These are phyloP conservation scores for Aquilaria sinensis DNA, from an alignment of 345 rosid species.

Conservation along the genomic window DNA sequence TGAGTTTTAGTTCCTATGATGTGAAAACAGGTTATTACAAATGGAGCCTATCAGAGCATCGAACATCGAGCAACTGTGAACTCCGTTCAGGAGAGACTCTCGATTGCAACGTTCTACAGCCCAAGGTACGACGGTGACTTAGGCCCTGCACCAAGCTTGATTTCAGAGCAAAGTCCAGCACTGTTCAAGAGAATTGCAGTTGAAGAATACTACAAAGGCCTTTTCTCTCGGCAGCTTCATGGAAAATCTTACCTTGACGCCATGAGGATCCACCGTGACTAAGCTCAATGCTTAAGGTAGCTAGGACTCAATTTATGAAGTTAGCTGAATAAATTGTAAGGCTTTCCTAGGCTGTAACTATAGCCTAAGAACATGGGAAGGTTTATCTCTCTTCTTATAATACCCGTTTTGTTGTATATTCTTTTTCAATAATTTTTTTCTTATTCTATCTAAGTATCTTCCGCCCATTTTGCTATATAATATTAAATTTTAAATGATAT, in stretches of 20 bases:
- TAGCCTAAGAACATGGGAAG: too few relatives aligned
- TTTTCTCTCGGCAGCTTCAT: constrained; percentile 19
- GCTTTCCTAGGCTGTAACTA: too few relatives aligned
- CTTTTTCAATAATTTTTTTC: too few relatives aligned
- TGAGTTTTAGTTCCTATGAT: too few relatives aligned
- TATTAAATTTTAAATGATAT: too few relatives aligned
- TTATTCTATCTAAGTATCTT: too few relatives aligned
- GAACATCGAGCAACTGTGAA: constrained; percentile 46
- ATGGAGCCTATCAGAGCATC: constrained; percentile 37
- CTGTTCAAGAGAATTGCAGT: constrained; percentile 24
- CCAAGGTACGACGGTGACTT: constrained; percentile 23
- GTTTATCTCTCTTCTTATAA: too few relatives aligned
- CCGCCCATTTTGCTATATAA: too few relatives aligned
- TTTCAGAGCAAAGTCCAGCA: constrained; percentile 19
- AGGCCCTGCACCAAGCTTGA: constrained; percentile 41
- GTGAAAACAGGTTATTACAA: constrained; percentile 30
- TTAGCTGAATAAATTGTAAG: too few relatives aligned
- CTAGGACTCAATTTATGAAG: background rate
- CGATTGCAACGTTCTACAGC: constrained; percentile 35
- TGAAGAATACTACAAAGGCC: constrained; percentile 32
- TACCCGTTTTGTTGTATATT: too few relatives aligned
- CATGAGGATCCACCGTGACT: constrained; percentile 12
- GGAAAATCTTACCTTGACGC: constrained; percentile 25
- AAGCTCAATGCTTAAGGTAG: background rate
- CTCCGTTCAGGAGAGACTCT: constrained; percentile 31